Percentiles rank a stretch among this genome's conserved stretches.
Conservation (phyloP, 192 early-diverging fungal species). For the Piromyces finnis region DNA sequence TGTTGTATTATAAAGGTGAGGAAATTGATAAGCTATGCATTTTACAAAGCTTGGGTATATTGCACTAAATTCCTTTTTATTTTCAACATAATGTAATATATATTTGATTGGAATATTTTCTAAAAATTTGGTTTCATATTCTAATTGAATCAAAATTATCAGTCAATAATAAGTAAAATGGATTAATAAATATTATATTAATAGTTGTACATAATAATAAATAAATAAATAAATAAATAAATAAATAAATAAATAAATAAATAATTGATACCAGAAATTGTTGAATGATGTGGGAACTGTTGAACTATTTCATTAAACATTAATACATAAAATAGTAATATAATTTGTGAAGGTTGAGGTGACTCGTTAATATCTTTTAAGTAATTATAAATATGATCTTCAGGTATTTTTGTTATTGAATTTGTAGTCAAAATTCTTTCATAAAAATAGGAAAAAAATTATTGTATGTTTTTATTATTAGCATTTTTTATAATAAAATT, state of each 20-base stretch:
- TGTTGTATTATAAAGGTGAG: not conserved
- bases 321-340: not conserved
- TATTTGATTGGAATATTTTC: not conserved
- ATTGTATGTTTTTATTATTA: no score
- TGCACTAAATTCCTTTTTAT: not conserved
- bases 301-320: not conserved
- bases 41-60: not conserved
- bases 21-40: not conserved
- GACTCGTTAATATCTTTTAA: not conserved
- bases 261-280: not conserved
- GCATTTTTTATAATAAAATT: no score
- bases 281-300: not conserved
- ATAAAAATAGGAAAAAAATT: no score
- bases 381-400: not conserved
- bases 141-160: not conserved
- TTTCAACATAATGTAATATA: not conserved
- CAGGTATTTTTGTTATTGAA: not conserved
- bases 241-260: not conserved
- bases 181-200: no score
- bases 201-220: no score
- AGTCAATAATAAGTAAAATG: no score
- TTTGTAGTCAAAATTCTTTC: not conserved
- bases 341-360: not conserved
- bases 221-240: no score
- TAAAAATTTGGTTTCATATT: not conserved